phyloP scores from a whole-genome alignment of 331 rosid species.

The Malus hybrid region DNA sequence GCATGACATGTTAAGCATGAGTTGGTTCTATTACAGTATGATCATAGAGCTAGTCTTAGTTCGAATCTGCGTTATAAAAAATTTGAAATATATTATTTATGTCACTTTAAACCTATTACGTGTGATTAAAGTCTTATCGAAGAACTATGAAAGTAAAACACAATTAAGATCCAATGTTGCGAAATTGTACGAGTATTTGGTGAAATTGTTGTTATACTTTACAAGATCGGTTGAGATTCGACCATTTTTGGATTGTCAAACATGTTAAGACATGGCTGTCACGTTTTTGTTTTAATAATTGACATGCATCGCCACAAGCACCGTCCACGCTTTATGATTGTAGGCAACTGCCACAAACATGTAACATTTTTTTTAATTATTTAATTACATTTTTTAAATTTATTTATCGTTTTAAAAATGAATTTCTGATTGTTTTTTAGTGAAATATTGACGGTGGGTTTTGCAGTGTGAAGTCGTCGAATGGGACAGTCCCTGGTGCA shows the following conservation, averaged over 20 bases:
- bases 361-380: neutral
- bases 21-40: too few relatives aligned
- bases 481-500: constrained; percentile 39
- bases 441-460: neutral
- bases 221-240: neutral
- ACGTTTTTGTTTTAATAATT: constrained; percentile 1
- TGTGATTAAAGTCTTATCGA: too few relatives aligned
- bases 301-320: neutral
- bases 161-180: too few relatives aligned
- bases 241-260: too few relatives aligned
- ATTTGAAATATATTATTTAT: too few relatives aligned
- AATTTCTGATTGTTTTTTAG: neutral
- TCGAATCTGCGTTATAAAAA: too few relatives aligned
- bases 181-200: too few relatives aligned
- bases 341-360: neutral
- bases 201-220: neutral
- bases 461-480: constrained; percentile 69
- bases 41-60: too few relatives aligned
- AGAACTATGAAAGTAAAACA: too few relatives aligned
- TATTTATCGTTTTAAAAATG: neutral
- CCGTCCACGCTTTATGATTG: neutral
- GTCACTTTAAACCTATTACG: too few relatives aligned
- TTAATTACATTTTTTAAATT: neutral
- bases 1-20: too few relatives aligned
- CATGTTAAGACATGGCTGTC: neutral